phyloP scores from a whole-genome alignment of 306 rosid species.

The Cercis canadensis region DNA sequence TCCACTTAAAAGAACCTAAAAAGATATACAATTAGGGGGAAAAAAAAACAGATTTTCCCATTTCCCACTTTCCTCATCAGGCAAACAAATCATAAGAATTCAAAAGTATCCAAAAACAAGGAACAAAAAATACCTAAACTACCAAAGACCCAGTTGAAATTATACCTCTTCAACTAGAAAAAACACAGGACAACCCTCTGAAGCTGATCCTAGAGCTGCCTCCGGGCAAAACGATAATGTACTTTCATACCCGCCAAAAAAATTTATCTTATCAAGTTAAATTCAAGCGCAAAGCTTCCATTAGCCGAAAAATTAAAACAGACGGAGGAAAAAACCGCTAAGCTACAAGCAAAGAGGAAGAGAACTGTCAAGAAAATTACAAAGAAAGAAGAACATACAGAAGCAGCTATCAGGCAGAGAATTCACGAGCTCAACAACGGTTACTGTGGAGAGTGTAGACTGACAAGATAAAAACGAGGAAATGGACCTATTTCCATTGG shows the following conservation, averaged over 20 bases:
- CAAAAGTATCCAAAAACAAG: too few species aligned
- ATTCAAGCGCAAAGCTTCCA: neutral
- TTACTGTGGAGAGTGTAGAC: too few species aligned
- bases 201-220: neutral
- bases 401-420: too few species aligned
- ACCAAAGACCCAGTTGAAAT: neutral
- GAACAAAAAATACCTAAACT: neutral
- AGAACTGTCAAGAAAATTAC: neutral
- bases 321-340: neutral
- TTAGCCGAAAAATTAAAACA: neutral
- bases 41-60: too few species aligned
- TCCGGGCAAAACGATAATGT: neutral
- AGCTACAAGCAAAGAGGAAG: too few species aligned
- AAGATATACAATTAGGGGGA: too few species aligned
- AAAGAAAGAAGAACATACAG: neutral
- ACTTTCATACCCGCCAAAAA: constrained; percentile 15
- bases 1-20: neutral
- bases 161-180: neutral
- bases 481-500: too few species aligned
- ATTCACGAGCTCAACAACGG: too few species aligned
- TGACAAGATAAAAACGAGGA: too few species aligned
- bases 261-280: neutral
- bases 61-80: neutral
- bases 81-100: neutral
- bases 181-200: constrained; percentile 8